These are phyloP conservation scores for Hypoxylon rubiginosum DNA, from an alignment of 2,329 filamentous ascomycete genomes.

Conservation along the genomic window DNA sequence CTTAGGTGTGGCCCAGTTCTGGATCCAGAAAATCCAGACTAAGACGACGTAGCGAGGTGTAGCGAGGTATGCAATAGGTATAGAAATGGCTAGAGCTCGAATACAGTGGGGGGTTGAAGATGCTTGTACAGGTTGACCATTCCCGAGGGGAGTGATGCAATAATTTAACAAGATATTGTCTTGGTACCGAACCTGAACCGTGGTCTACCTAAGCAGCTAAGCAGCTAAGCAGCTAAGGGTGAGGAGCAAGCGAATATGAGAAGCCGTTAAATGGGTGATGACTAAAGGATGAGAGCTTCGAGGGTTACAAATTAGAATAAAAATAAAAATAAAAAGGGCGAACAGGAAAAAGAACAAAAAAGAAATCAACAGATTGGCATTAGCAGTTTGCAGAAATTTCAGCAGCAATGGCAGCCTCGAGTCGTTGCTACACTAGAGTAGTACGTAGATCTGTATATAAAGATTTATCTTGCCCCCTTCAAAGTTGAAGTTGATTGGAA, in stretches of 20 bases:
- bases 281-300: neutral
- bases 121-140: conserved; percentile 7
- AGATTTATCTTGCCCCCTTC: conserved; percentile 10
- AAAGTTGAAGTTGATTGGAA: conserved; percentile 6
- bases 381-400: conserved; percentile 14
- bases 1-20: conserved; percentile 4
- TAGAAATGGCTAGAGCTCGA: conserved; percentile 24
- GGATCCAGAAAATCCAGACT: conserved; percentile 18
- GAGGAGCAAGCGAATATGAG: conserved; percentile 10
- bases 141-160: conserved; percentile 31
- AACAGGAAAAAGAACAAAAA: neutral
- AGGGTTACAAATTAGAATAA: neutral
- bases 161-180: conserved; percentile 30
- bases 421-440: conserved; percentile 10
- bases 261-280: conserved; percentile 4
- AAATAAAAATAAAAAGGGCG: too few species aligned
- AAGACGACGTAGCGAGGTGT: too few species aligned
- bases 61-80: conserved; percentile 8
- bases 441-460: conserved; percentile 18
- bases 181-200: neutral
- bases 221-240: too few species aligned
- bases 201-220: conserved; percentile 21
- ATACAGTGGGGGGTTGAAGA: conserved; percentile 20
- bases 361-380: neutral
- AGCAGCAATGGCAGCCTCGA: conserved; percentile 5